These are phyloP conservation scores for Xylaria sp. DNA, from an alignment of 2,329 filamentous ascomycete species.

Conservation along the genomic window DNA sequence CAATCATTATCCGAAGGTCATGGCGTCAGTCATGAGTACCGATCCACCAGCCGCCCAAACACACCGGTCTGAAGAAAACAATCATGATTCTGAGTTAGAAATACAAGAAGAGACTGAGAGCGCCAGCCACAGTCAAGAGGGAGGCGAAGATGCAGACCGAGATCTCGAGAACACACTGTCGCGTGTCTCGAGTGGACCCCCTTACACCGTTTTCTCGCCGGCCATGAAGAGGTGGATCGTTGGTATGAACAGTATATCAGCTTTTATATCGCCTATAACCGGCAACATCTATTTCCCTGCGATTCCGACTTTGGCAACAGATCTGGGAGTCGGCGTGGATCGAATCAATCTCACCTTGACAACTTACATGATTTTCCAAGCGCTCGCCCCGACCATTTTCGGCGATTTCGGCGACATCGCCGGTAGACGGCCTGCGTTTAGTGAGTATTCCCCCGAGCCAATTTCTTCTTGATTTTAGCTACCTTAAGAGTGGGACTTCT, in stretches of 20 bases:
- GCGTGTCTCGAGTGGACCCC: constrained; percentile 53
- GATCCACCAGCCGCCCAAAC: constrained; percentile 6
- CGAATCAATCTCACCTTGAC: constrained; percentile 65
- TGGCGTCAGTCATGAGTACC: constrained; percentile 12
- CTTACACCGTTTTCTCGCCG: constrained; percentile 55
- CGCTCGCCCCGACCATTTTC: constrained; percentile 68
- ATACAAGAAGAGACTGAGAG: constrained; percentile 35
- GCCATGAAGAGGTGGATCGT: constrained; percentile 63
- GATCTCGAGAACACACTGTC: constrained; percentile 48
- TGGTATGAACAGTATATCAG: constrained; percentile 62
- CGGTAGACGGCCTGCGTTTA: constrained; percentile 70
- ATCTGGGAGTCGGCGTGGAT: constrained; percentile 53
- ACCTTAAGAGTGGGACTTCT: not conserved
- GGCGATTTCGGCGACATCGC: constrained; percentile 71
- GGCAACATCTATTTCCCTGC: constrained; percentile 68
- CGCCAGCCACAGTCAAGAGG: constrained; percentile 29
- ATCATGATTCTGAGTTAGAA: constrained; percentile 29
- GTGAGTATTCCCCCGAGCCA: not conserved
- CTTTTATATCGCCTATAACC: constrained; percentile 67
- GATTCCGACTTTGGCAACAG: constrained; percentile 53
- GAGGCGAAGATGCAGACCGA: constrained; percentile 42
- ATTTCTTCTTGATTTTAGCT: not conserved
- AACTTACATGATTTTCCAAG: constrained; percentile 73
- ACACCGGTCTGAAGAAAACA: constrained; percentile 17
- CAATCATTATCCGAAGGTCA: not conserved